These are phyloP conservation scores for Oryza australiensis DNA, from an alignment of 176 grass and related monocot genomes.

Conservation along the genomic window DNA sequence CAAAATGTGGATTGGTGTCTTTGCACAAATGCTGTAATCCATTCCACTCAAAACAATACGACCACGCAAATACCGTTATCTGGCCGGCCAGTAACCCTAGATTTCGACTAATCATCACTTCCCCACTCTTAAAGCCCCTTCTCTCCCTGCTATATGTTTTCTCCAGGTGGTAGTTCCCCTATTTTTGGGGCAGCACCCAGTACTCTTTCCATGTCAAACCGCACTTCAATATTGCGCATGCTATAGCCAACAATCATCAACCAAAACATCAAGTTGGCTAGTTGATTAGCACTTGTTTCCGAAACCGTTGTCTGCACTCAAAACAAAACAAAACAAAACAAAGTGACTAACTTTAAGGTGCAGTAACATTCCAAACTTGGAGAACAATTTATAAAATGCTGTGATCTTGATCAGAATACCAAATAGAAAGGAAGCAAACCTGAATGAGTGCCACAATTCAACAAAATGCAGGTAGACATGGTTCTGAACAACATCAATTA, in stretches of 20 bases:
- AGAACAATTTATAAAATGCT: background rate
- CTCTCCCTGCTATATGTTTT: conserved; percentile 23
- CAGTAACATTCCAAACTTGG: background rate
- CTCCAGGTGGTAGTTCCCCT: conserved; percentile 74
- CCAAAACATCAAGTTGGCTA: conserved; percentile 86
- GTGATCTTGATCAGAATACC: background rate
- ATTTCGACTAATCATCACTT: background rate
- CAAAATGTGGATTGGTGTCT: background rate
- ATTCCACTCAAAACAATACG: background rate
- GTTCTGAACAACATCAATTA: background rate
- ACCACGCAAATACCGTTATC: background rate
- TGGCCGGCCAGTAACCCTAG: background rate
- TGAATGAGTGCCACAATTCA: background rate
- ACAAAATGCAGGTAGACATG: background rate
- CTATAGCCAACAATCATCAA: conserved; percentile 93
- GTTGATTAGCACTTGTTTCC: conserved; percentile 71
- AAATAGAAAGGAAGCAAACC: background rate
- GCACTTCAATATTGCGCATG: conserved; percentile 91
- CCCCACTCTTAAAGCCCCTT: background rate
- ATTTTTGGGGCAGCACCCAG: conserved; percentile 64
- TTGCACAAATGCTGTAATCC: background rate
- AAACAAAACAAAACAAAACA: background rate
- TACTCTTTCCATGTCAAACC: conserved; percentile 91
- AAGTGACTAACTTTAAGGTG: background rate
- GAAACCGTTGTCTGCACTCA: conserved; percentile 60